Percentiles rank a stretch among this genome's conserved stretches.
Conservation (phyloP, 23 red algal species). For the Rhodosorus marinus region DNA sequence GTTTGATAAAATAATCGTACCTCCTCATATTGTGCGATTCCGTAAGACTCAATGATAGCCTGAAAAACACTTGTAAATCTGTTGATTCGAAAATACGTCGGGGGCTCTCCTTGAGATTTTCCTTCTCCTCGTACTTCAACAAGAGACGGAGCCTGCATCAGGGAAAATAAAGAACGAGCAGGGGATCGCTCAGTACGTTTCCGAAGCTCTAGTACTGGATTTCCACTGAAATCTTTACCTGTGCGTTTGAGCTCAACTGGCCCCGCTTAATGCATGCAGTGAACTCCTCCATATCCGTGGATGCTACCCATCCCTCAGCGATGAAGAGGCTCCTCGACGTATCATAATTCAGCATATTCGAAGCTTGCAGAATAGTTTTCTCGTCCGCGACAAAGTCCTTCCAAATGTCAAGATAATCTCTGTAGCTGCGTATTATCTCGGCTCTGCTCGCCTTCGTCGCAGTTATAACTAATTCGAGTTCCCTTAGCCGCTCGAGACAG, state of each 20-base stretch:
- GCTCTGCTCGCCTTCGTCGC: too few species aligned
- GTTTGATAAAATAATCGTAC: too few species aligned
- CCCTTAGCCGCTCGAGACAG: too few species aligned
- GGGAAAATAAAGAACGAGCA: too few species aligned
- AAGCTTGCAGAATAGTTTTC: conserved; percentile 72
- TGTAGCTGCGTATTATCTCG: too few species aligned
- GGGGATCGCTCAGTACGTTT: too few species aligned
- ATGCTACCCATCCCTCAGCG: conserved; percentile 80
- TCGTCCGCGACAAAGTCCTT: conserved; percentile 44
- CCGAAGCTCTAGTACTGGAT: too few species aligned
- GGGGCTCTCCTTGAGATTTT: conserved; percentile 29
- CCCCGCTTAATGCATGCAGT: conserved; percentile 53
- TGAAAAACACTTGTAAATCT: conserved; percentile 97
- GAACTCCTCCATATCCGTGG: conserved; percentile 26
- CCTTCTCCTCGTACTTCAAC: conserved; percentile 36
- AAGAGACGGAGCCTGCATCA: too few species aligned
- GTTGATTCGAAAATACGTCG: conserved; percentile 80
- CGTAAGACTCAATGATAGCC: conserved; percentile 86
- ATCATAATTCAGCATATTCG: conserved; percentile 93
- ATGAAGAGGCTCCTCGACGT: conserved; percentile 70
- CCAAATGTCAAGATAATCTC: too few species aligned
- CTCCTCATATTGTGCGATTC: conserved; percentile 84
- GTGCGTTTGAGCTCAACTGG: conserved; percentile 38
- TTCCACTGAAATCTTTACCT: too few species aligned
- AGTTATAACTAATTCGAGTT: too few species aligned